Evolutionary conservation across 495 filamentous ascomycete genomes (phyloP), one percentile per base, ranked within the genome.

Genomic region (Neurospora sp.): DNA sequence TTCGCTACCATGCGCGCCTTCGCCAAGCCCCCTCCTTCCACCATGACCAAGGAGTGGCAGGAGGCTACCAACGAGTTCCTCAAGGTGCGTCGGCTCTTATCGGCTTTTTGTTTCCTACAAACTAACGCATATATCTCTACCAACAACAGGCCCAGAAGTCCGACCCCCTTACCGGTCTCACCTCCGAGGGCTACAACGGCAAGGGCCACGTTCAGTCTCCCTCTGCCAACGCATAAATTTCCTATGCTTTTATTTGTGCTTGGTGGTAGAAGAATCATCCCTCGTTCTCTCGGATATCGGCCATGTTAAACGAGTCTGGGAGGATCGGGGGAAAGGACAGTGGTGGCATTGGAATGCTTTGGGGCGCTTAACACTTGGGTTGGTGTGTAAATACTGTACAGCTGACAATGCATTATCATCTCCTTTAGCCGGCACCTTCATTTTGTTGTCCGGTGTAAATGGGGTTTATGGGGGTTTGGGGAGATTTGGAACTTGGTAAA

Each of bases 1-100:
- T 94, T 96, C 84, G 85, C 84, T 76, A 70, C 76, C 75, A 85
- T 92, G 79, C 90, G 91, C 74, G 31, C 82, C 48, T 87, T 89
- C 78, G 92, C 91, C 74, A 88, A 89, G 79, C 86, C 87, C 42
- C 75, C 88, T 69, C 96, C 96, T 70, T 85, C 83, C 82, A 97
- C 96, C 76, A 95, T 99, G 93, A 94, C 84, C 83, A 92, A 92
- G 87, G 96, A 99, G 84, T 98, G 89, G 85, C 92, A 98, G 85
- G 93, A 97, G 86, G 90, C 89, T 71, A 87, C 89, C 73, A 95
- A 98, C 83, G 96, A 97, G 85, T 96, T 91, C 82, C 86, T 97
- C 79, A 92, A 88, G 89, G 95, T 96, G 76, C 75, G 82, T 75
- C 40, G 10, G 8, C 68, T 53, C 53, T 22, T 48, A 20, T 1